A percentile compares a stretch with the other conserved stretches of the same genome.
Evolutionary conservation across 2,329 filamentous ascomycete genomes (phyloP).

Genomic region (Colletotrichum sp.): DNA sequence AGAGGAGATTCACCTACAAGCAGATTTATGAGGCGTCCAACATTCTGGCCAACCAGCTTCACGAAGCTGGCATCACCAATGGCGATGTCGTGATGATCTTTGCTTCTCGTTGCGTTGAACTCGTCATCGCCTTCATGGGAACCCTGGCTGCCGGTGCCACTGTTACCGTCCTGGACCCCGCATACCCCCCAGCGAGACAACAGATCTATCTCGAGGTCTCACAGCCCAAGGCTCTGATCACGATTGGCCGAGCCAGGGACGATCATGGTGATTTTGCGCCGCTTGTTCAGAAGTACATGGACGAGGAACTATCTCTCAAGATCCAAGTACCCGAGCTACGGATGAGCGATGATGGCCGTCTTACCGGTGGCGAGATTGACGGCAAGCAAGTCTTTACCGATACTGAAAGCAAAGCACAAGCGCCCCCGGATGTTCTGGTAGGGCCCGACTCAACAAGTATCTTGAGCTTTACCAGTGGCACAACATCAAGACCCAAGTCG

Average conservation of each 20-base stretch:
- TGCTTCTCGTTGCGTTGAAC: not conserved
- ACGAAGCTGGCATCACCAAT: conserved; percentile 72
- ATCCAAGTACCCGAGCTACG: conserved; percentile 76
- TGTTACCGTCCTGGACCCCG: conserved; percentile 72
- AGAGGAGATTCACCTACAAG: conserved; percentile 79
- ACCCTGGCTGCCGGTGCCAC: conserved; percentile 79
- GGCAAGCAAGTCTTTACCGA: conserved; percentile 71
- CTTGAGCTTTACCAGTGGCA: conserved; percentile 75
- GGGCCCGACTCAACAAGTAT: conserved; percentile 86
- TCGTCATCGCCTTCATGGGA: not conserved
- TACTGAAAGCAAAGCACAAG: conserved; percentile 53
- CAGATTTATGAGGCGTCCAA: conserved; percentile 90
- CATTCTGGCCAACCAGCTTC: conserved; percentile 78
- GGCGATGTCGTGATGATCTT: conserved; percentile 85
- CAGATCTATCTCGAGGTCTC: conserved; percentile 28
- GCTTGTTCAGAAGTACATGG: conserved; percentile 60
- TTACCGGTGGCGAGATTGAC: conserved; percentile 70
- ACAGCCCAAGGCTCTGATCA: conserved; percentile 64
- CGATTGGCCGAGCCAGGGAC: conserved; percentile 74
- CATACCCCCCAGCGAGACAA: conserved; percentile 81
- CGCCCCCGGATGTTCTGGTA: conserved; percentile 74
- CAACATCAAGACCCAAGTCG: conserved; percentile 63
- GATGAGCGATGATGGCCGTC: conserved; percentile 71
- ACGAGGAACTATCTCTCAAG: conserved; percentile 73
- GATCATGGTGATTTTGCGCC: conserved; percentile 52